Evolutionary conservation across 805 yeast species (phyloP).

Genomic region (Dipodascus albidus): DNA sequence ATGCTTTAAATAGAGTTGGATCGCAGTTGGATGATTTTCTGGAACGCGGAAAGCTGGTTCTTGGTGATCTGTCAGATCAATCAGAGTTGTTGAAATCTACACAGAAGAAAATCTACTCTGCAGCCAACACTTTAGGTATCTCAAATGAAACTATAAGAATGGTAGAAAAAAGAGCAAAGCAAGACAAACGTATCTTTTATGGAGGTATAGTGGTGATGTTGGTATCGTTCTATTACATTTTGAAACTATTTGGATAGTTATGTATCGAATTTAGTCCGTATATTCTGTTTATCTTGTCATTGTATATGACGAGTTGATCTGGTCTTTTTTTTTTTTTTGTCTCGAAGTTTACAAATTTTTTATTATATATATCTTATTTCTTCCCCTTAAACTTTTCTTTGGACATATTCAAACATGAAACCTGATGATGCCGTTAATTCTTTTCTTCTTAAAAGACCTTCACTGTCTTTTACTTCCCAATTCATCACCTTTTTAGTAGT

Average conservation of each 20-base stretch:
- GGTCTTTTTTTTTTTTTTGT: background rate
- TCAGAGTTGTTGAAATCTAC: conserved; percentile 57
- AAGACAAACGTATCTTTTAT: conserved; percentile 82
- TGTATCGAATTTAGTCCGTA: background rate
- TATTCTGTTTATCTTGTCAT: conserved; percentile 1
- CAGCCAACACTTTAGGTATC: conserved; percentile 74
- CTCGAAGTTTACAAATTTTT: conserved; percentile 3
- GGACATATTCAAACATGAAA: too few species aligned
- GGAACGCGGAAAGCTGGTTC: conserved; percentile 78
- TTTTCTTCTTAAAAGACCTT: background rate
- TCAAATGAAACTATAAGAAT: conserved; percentile 72
- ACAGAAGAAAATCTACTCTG: conserved; percentile 50
- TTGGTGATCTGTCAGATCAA: conserved; percentile 79
- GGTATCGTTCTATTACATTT: conserved; percentile 53
- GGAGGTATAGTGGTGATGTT: conserved; percentile 55
- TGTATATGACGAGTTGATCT: background rate
- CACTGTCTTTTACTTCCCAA: background rate
- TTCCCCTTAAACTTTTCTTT: conserved; percentile 2
- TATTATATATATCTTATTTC: conserved; percentile 2
- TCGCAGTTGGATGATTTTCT: conserved; percentile 80
- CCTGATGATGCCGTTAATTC: too few species aligned
- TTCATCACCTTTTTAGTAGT: conserved; percentile 5
- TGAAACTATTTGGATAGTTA: conserved; percentile 48
- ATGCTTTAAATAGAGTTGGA: conserved; percentile 48
- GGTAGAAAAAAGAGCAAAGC: conserved; percentile 70